Base-by-base conservation (phyloP, 2,329 filamentous ascomycete genomes). In the Coniochaeta sp. region DNA sequence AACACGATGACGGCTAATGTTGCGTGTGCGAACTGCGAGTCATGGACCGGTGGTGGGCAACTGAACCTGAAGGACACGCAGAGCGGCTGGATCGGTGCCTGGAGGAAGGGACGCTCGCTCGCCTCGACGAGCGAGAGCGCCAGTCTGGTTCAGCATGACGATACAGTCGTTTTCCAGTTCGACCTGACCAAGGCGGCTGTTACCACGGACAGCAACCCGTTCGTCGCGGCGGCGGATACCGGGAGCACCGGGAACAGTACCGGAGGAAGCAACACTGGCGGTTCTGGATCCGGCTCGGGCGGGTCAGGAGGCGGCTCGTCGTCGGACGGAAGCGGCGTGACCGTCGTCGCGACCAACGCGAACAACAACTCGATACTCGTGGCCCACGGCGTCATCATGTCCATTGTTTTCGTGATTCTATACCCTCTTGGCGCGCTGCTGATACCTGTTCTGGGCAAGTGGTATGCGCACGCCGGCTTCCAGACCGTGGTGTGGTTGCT, bases 341-440 rank as follows among this genome's bases (percentile, higher is more conserved):
- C 66, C 4, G 67, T 76, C 9, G 22, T 60, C 26, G 58, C 40
- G 8, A 56, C 43, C 12, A 52, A 43, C 14, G 22, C 19, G 9
- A 55, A 61, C 16, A 66, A 62, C 58, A 28, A 47, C 8, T 52
- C 59, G 1, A 56, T 77, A 17, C 68, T 76, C 6, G 71, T 65
- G 1, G 75, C 79, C 0, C 85, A 88, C 63, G 86, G 84, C 57
- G 76, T 85, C 64, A 73, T 88, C 66, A 85, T 88, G 84, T 78
- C 79, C 28, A 67, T 87, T 54, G 80, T 82, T 19, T 85, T 87
- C 64, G 77, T 82, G 3, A 66, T 82, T 14, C 72, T 86, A 24
- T 88, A 86, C 64, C 86, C 86, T 0, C 64, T 87, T 2, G 86
- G 85, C 6, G 78, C 85, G 9, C 73, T 84, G 3, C 68, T 86